phyloP scores from a whole-genome alignment of 2,329 filamentous ascomycete genomes.

The Arthroderma uncinatum region DNA sequence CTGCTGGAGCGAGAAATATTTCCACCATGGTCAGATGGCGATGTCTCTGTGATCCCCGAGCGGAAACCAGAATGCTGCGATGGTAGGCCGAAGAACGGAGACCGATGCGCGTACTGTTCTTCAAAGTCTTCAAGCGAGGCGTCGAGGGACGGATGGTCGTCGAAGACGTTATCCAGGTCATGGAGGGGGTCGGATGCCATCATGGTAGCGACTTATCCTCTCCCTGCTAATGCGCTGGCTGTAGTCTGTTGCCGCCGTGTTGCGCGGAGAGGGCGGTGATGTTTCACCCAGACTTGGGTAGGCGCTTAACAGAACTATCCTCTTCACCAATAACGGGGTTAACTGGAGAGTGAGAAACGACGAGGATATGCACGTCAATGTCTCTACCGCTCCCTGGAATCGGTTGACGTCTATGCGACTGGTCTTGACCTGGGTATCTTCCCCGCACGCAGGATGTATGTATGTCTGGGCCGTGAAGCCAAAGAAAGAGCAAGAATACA shows the following conservation, averaged over 20 bases:
- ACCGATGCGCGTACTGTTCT: conserved; percentile 28
- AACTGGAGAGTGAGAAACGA: not conserved
- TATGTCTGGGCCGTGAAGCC: not conserved
- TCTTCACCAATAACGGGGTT: not conserved
- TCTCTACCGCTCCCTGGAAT: not conserved
- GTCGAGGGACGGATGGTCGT: conserved; percentile 49
- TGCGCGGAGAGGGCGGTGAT: not conserved
- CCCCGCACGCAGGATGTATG: not conserved
- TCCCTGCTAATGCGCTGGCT: conserved; percentile 1
- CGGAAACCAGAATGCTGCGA: conserved; percentile 55
- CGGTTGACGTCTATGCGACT: not conserved
- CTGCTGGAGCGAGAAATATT: conserved; percentile 34
- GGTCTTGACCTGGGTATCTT: not conserved
- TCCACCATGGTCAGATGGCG: conserved; percentile 32
- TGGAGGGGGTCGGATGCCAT: conserved; percentile 18
- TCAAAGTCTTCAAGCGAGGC: conserved; percentile 54
- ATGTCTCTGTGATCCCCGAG: conserved; percentile 40
- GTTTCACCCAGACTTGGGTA: not conserved
- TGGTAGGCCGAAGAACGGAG: conserved; percentile 43
- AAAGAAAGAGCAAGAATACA: not conserved
- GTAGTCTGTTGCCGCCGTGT: not conserved
- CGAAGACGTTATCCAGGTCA: conserved; percentile 41
- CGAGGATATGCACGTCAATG: not conserved
- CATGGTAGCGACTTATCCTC: conserved; percentile 9
- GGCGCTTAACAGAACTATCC: not conserved